Percentiles rank a stretch among this genome's conserved stretches.
Conservation (phyloP, 2,329 filamentous ascomycete species). For the Talaromyces sp. region DNA sequence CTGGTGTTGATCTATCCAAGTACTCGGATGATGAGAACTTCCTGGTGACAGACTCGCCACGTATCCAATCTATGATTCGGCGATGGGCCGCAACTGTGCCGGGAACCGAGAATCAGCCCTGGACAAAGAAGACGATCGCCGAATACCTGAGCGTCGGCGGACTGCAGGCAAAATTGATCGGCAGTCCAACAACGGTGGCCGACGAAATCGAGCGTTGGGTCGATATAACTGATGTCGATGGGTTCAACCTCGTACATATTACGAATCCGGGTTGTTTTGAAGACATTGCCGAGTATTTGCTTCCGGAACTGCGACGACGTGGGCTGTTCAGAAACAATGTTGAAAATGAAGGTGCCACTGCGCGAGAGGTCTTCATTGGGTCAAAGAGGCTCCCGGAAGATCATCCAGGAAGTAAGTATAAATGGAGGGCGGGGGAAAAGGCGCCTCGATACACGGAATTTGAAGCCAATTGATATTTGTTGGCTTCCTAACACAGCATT, state of each 20-base stretch:
- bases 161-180: conserved; percentile 31
- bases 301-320: conserved; percentile 23
- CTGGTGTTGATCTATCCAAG: conserved; percentile 40
- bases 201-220: conserved; percentile 30
- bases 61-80: conserved; percentile 40
- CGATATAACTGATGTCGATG: conserved; percentile 17
- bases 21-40: conserved; percentile 45
- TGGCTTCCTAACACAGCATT: too few species aligned
- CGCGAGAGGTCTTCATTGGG: conserved; percentile 34
- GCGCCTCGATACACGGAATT: conserved; percentile 22
- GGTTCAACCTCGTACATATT: conserved; percentile 19
- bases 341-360: conserved; percentile 31
- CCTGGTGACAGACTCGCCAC: conserved; percentile 38
- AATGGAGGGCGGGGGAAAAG: conserved; percentile 30
- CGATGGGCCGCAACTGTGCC: conserved; percentile 41
- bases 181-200: conserved; percentile 31
- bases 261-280: conserved; percentile 18
- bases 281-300: conserved; percentile 18
- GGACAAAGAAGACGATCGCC: conserved; percentile 32
- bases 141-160: conserved; percentile 32
- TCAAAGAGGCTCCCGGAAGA: conserved; percentile 19
- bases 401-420: conserved; percentile 32
- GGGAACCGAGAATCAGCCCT: conserved; percentile 34
- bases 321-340: conserved; percentile 36
- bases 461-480: neutral